Percentiles rank a stretch among this genome's conserved stretches.
phyloP scores from a whole-genome alignment of 2,329 filamentous ascomycete species.

The Karstenula rhodostoma region DNA sequence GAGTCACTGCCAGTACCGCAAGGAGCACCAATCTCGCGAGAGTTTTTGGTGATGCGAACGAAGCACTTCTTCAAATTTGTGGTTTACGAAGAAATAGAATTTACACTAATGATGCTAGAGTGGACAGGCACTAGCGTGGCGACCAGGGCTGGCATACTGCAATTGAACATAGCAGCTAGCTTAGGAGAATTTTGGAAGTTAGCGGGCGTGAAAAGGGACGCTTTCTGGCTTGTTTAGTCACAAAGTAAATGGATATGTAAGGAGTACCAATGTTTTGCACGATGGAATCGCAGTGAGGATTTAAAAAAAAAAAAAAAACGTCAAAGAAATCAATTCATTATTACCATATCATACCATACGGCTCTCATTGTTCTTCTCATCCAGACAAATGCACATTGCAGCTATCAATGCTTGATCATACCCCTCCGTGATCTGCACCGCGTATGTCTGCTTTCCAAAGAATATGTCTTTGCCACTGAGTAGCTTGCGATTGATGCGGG shows the following conservation, averaged over 20 bases:
- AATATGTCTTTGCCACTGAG: constrained; percentile 66
- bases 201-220: background rate
- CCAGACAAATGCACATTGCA: constrained; percentile 72
- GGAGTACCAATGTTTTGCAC: background rate
- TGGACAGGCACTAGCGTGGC: background rate
- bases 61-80: background rate
- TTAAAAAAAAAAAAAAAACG: no score
- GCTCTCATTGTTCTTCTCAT: constrained; percentile 57
- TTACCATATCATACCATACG: background rate
- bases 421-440: constrained; percentile 68
- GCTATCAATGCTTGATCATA: constrained; percentile 72
- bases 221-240: constrained; percentile 3
- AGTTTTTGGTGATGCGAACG: constrained; percentile 2
- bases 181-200: constrained; percentile 1
- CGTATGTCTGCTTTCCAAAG: constrained; percentile 71
- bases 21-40: background rate
- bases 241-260: background rate
- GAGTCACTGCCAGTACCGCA: background rate
- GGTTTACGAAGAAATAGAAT: background rate
- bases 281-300: background rate
- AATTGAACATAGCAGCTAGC: background rate
- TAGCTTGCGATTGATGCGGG: constrained; percentile 66
- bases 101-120: background rate
- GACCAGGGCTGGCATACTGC: background rate
- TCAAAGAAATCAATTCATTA: no score